Percentiles rank a stretch among this genome's conserved stretches.
phyloP scores from a whole-genome alignment of 805 yeast genomes.

The Wickerhamomyces mucosus region DNA sequence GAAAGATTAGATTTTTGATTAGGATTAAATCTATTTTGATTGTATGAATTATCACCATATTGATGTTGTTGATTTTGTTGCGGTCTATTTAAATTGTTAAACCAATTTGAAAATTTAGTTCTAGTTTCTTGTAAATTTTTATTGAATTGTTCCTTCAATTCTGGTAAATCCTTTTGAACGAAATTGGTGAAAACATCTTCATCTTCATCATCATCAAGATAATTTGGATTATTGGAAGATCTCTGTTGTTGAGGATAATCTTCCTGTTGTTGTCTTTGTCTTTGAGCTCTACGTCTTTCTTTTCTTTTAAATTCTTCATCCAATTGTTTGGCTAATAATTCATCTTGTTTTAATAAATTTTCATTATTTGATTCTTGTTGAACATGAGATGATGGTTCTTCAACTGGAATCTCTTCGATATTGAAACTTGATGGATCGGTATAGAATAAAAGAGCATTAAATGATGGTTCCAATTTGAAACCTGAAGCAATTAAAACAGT shows the following conservation, averaged over 20 bases:
- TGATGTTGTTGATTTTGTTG: conserved; percentile 13
- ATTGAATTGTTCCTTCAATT: conserved; percentile 54
- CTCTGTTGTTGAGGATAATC: conserved; percentile 8
- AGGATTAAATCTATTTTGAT: no score
- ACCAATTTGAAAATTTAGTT: conserved; percentile 67
- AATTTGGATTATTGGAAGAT: conserved; percentile 1
- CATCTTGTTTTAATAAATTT: conserved; percentile 51
- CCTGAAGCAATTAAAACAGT: conserved; percentile 81
- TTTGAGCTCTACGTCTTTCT: conserved; percentile 19
- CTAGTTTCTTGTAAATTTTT: conserved; percentile 79
- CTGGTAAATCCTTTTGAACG: conserved; percentile 45
- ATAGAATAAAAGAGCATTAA: conserved; percentile 73
- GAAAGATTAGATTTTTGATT: no score
- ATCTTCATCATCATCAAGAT: conserved; percentile 27
- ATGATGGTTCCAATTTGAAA: conserved; percentile 76
- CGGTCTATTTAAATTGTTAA: conserved; percentile 11
- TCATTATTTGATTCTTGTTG: conserved; percentile 28
- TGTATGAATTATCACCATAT: conserved; percentile 13
- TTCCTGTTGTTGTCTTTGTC: conserved; percentile 19
- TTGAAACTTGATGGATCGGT: conserved; percentile 56
- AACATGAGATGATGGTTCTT: conserved; percentile 20
- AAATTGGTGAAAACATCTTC: conserved; percentile 47
- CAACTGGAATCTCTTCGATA: conserved; percentile 33
- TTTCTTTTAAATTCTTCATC: conserved; percentile 50
- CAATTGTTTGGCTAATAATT: conserved; percentile 68